Base-by-base conservation (phyloP, 257 asterid genomes). In the Capsicum baccatum region DNA sequence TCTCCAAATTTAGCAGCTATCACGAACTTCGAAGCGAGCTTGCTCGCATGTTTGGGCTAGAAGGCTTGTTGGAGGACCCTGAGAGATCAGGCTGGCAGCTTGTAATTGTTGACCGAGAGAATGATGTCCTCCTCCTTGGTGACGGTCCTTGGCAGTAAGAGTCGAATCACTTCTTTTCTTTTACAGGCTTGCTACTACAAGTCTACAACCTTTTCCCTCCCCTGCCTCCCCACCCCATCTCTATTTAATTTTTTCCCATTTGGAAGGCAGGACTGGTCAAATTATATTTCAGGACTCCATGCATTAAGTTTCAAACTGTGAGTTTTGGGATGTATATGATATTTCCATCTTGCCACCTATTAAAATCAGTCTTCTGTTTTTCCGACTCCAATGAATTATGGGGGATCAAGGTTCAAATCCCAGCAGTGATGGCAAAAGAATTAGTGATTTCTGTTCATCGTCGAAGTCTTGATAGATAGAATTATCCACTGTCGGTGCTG, bases 1-100 rank as follows among this genome's bases (percentile, higher is more conserved):
- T 94, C 92, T 92, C 99, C 90, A 96, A 94, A 86, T 96, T 91
- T 85, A 94, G 94, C 93, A 96, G 97, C 90, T 96, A 96, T 58
- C 91, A 91, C 33, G 99, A 96, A 94, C 94, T 96, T 91, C 90
- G 98, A 21, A 88, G 95, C 81, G 98, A 93, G 91, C 98, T 96
- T 84, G 98, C 97, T 86, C 95, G 91, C 84, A 85, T 96, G 98
- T 96, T 96, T 88, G 97, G 98, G 83, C 96, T 96, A 74, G 97
- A 93, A 87, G 97, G 98, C 85, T 89, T 93, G 48, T 89, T 96
- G 97, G 99, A 94, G 92, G 97, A 94, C 87, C 98, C 98, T 85
- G 93, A 93, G 92, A 96, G 98, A 94, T 96, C 99, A 96, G 99
- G 99, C 98, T 96, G 99, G 99, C 99, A 96, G 99, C 99, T 96